Base-by-base conservation (phyloP, 495 filamentous ascomycete genomes). In the Trypethelium eluteriae region DNA sequence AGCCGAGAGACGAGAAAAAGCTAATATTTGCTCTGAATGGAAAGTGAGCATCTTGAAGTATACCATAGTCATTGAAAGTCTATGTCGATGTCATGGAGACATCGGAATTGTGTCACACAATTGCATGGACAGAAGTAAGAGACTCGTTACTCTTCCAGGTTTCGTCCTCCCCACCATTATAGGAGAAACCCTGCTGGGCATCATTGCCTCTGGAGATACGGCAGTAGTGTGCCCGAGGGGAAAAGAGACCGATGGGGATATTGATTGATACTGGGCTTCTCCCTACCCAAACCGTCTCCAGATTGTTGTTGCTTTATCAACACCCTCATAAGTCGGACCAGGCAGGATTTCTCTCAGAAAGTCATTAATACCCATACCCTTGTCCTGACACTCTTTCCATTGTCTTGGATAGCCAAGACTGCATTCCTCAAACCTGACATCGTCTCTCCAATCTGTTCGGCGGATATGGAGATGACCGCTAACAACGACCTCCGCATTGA, bases 1-100 rank as follows among this genome's bases (percentile, higher is more conserved):
- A 83, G 57, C 84, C 85, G 38, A 80, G 79, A 69, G 72, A 84
- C 66, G 75, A 79, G 66, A 64, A 57, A 39, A 78, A 68, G 12
- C 72, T 85, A 62, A 68, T 70, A 56, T 70, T 74, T 53, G 76
- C 73, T 36, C 53, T 83, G 69, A 41, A 63, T 36, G 56, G 38
- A 35, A 53, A 35, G 14, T n/a, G 53, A 65, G 41, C 25, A 36
- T 59, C 53, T 18, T 59, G 53, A 59, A 34, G 32, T 7, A 18
- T 59, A 35, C 36, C 53, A 32, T 59, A 59, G 6, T 2, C 10
- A 35, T 10, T 59, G 25, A 10, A 36, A 10, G 10, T 18, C 49
- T 16, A 53, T 18, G 16, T 5, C 12, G 14, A 14, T 18, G 5
- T 53, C 7, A 53, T 18, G n/a, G 16, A 25, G 25, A 25, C 25